These are phyloP conservation scores for Trichoderma virens DNA, from an alignment of 495 filamentous ascomycete species.

Conservation along the genomic window DNA sequence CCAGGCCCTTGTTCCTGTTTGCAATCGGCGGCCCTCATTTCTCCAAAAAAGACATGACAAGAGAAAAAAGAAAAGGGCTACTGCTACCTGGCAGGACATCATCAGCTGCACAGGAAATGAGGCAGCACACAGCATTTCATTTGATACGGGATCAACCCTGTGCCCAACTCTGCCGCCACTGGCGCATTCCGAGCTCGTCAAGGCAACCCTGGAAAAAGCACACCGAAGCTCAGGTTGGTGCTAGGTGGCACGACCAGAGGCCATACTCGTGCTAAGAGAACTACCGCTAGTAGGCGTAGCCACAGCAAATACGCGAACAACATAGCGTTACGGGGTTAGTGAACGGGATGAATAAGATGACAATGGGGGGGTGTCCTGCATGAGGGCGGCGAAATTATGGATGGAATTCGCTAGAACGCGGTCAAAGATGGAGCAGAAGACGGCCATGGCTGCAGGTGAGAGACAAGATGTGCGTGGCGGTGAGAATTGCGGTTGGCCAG, in stretches of 20 bases:
- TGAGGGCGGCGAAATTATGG: not conserved
- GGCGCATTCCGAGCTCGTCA: constrained; percentile 1
- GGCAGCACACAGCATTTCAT: too few relatives aligned
- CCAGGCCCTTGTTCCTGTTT: too few relatives aligned
- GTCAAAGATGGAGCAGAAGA: not conserved
- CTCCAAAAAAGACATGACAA: too few relatives aligned
- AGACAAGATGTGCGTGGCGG: not conserved
- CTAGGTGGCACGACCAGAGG: not conserved
- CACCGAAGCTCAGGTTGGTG: not conserved
- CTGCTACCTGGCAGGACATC: too few relatives aligned
- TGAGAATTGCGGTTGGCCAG: not conserved
- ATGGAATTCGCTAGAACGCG: not conserved
- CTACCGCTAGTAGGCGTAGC: too few relatives aligned
- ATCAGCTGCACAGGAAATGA: too few relatives aligned
- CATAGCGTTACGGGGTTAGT: not conserved
- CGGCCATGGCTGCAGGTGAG: not conserved
- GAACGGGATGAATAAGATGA: not conserved
- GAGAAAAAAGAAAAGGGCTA: too few relatives aligned
- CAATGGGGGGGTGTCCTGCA: constrained; percentile 2
- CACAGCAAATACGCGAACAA: too few relatives aligned
- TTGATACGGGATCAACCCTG: not conserved
- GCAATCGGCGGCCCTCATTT: too few relatives aligned
- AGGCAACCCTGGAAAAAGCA: not conserved
- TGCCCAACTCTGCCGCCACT: not conserved
- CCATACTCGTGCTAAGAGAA: too few relatives aligned